phyloP scores from a whole-genome alignment of 345 rosid genomes.

The Carallia pectinifolia region DNA sequence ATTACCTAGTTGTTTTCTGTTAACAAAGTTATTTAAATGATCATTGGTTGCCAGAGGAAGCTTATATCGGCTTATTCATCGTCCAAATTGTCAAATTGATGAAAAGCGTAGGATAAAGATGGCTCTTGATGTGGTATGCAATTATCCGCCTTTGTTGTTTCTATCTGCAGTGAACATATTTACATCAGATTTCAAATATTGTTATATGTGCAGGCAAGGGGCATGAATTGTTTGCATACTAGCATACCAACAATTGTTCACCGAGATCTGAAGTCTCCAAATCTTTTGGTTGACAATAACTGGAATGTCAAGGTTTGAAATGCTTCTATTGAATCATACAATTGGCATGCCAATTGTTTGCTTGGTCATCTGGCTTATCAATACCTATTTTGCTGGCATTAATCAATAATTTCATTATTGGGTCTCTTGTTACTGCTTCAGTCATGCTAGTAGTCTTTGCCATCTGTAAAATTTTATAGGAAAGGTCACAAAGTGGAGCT shows the following conservation, averaged over 20 bases:
- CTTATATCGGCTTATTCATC: conserved; percentile 87
- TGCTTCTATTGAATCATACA: neutral
- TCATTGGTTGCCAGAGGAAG: conserved; percentile 67
- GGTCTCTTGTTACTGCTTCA: too few relatives aligned
- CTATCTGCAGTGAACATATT: neutral
- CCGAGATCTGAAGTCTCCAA: conserved; percentile 97
- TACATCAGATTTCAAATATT: neutral
- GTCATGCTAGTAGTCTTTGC: too few relatives aligned
- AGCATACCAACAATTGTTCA: conserved; percentile 96
- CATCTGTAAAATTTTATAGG: too few relatives aligned
- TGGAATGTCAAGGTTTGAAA: conserved; percentile 85
- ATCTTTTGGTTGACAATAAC: conserved; percentile 95
- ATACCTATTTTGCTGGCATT: too few relatives aligned
- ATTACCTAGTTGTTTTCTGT: neutral
- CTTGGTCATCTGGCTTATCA: too few relatives aligned
- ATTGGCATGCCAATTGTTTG: too few relatives aligned
- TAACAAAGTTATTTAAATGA: conserved; percentile 15
- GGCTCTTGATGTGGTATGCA: conserved; percentile 98
- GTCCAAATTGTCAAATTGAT: conserved; percentile 86
- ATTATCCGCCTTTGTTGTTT: conserved; percentile 2
- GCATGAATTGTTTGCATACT: conserved; percentile 98
- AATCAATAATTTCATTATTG: too few relatives aligned
- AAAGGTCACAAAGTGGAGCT: too few relatives aligned
- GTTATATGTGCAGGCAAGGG: conserved; percentile 69
- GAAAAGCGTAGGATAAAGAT: conserved; percentile 92